A percentile compares a stretch with the other conserved stretches of the same genome.
Conservation (phyloP, 208 protist species). For the Wallacemonas sp. region DNA sequence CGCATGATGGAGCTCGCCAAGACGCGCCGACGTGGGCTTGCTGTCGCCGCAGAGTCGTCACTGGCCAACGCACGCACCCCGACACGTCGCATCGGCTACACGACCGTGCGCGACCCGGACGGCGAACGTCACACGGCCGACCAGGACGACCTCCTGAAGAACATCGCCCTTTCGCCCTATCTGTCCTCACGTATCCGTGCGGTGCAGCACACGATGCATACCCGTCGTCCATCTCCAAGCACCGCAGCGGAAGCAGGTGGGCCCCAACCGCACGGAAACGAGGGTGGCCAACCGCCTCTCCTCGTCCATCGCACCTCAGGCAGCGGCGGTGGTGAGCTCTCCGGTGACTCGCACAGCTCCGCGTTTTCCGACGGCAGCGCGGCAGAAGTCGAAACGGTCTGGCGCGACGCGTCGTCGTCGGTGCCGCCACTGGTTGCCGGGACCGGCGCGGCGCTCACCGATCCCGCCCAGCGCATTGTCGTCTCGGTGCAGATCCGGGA, state of each 20-base stretch:
- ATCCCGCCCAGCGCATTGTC: background rate
- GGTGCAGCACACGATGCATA: background rate
- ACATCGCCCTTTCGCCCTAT: background rate
- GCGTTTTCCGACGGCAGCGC: background rate
- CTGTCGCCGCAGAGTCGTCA: background rate
- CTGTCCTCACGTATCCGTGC: conserved; percentile 1
- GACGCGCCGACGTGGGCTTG: background rate
- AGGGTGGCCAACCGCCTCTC: too few relatives aligned
- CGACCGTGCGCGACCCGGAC: conserved; percentile 4
- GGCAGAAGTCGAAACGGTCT: background rate
- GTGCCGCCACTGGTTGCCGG: too few relatives aligned
- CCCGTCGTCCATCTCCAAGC: too few relatives aligned
- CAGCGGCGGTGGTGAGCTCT: too few relatives aligned
- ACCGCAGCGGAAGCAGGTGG: too few relatives aligned
- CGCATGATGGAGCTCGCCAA: conserved; percentile 40
- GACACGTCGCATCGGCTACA: conserved; percentile 13
- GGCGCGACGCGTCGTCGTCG: too few relatives aligned
- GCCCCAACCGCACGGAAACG: too few relatives aligned
- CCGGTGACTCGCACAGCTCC: too few relatives aligned
- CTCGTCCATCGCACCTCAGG: too few relatives aligned
- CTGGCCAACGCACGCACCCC: background rate
- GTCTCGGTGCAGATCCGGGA: background rate
- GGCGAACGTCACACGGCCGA: background rate
- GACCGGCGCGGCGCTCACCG: too few relatives aligned
- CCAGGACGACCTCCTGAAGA: background rate